Conservation (phyloP, 1,284 basidiomycete species). For the Leccinum solheimii region DNA sequence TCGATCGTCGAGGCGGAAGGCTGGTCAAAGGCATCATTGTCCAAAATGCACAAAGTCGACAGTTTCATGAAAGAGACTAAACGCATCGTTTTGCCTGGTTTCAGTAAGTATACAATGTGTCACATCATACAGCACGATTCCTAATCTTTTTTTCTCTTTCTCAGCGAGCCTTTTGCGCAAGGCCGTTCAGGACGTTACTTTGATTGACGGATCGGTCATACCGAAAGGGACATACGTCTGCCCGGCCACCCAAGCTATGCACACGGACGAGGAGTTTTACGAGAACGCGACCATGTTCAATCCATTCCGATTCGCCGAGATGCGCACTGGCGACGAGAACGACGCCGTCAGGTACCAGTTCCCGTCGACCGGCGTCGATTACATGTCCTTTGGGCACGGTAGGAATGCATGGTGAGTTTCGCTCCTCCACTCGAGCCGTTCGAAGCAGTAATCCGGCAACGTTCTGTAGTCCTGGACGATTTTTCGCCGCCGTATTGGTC, state of each 20-base stretch:
- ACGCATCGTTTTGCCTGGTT: slow-evolving; percentile 33
- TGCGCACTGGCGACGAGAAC: slow-evolving; percentile 10
- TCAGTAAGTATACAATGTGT: slow-evolving; percentile 24
- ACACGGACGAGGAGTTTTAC: slow-evolving; percentile 30
- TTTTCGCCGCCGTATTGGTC: slow-evolving; percentile 31
- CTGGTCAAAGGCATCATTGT: slow-evolving; percentile 44
- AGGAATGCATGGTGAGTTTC: slow-evolving; percentile 21
- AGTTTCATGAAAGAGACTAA: slow-evolving; percentile 49
- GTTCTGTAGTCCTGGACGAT: slow-evolving; percentile 32
- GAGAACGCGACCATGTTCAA: slow-evolving; percentile 31
- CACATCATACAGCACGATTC: neutral
- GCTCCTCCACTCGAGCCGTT: neutral
- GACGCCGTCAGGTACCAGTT: slow-evolving; percentile 19
- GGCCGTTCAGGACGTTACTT: slow-evolving; percentile 37
- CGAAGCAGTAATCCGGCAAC: no score
- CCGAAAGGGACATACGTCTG: slow-evolving; percentile 37
- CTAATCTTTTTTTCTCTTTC: neutral
- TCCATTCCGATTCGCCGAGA: slow-evolving; percentile 33
- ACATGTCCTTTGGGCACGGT: slow-evolving; percentile 20
- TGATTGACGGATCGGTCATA: slow-evolving; percentile 42
- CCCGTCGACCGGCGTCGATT: slow-evolving; percentile 11
- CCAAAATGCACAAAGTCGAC: slow-evolving; percentile 46
- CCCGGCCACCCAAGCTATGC: slow-evolving; percentile 25
- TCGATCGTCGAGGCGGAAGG: slow-evolving; percentile 39
- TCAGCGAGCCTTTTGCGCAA: slow-evolving; percentile 37